Conservation (phyloP, 2,329 filamentous ascomycete species). For the Parafenestella ontariensis region DNA sequence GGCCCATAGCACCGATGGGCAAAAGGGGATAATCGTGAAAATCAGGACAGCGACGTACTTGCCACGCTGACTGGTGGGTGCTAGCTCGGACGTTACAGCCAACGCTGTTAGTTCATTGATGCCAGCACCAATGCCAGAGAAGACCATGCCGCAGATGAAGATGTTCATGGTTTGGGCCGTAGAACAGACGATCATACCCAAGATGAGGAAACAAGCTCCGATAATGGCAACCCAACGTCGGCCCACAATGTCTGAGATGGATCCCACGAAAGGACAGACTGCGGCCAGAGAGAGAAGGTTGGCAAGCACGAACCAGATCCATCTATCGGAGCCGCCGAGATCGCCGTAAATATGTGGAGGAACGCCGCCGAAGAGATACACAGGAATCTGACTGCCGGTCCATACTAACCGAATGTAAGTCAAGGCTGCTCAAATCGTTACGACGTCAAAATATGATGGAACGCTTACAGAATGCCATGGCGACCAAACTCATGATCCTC, state of each 20-base stretch:
- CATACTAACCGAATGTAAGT: slow-evolving; percentile 49
- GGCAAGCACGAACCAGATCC: slow-evolving; percentile 61
- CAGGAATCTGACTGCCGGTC: slow-evolving; percentile 67
- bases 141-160: slow-evolving; percentile 46
- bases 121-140: slow-evolving; percentile 70
- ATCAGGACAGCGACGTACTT: slow-evolving; percentile 67
- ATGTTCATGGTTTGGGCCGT: slow-evolving; percentile 37
- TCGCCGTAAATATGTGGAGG: slow-evolving; percentile 62
- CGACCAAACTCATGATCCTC: slow-evolving; percentile 61
- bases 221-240: slow-evolving; percentile 38
- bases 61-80: slow-evolving; percentile 68
- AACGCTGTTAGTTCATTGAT: slow-evolving; percentile 72
- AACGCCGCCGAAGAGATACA: slow-evolving; percentile 44
- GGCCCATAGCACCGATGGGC: slow-evolving; percentile 66
- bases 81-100: slow-evolving; percentile 71
- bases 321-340: slow-evolving; percentile 66
- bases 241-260: slow-evolving; percentile 41
- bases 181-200: slow-evolving; percentile 40
- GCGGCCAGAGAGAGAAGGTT: slow-evolving; percentile 63
- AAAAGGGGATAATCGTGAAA: slow-evolving; percentile 68
- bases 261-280: slow-evolving; percentile 68
- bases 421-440: neutral
- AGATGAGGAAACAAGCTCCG: slow-evolving; percentile 43
- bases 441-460: neutral
- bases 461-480: slow-evolving; percentile 32